These are phyloP conservation scores for Nemania sp. DNA, from an alignment of 2,329 filamentous ascomycete species.

Conservation along the genomic window DNA sequence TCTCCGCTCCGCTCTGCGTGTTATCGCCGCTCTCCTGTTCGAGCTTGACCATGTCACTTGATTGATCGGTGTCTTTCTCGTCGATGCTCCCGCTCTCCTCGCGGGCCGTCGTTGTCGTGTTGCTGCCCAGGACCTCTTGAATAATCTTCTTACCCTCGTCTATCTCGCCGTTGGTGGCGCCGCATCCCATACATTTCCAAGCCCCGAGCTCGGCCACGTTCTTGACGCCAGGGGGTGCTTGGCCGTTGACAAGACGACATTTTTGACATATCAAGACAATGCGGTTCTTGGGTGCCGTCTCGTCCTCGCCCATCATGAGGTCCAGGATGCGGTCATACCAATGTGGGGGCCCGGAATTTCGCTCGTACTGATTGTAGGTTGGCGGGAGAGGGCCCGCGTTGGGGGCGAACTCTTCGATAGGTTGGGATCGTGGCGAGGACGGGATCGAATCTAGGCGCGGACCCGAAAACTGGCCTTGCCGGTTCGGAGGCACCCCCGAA, in stretches of 20 bases:
- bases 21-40: constrained; percentile 31
- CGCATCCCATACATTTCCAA: constrained; percentile 90
- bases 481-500: constrained; percentile 39
- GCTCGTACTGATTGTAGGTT: constrained; percentile 43
- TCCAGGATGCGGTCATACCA: constrained; percentile 98
- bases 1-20: constrained; percentile 25
- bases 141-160: constrained; percentile 76
- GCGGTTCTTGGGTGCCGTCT: constrained; percentile 88
- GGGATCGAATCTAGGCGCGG: constrained; percentile 31
- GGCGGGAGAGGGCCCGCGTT: constrained; percentile 38
- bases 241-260: constrained; percentile 91
- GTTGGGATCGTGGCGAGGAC: constrained; percentile 34
- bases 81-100: constrained; percentile 27
- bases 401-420: constrained; percentile 34
- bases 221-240: constrained; percentile 85
- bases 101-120: constrained; percentile 16
- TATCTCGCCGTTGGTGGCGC: constrained; percentile 78
- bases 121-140: constrained; percentile 59
- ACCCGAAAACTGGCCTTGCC: constrained; percentile 24
- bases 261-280: constrained; percentile 81
- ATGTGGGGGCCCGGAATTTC: constrained; percentile 51
- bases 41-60: constrained; percentile 32
- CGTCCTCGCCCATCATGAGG: constrained; percentile 90
- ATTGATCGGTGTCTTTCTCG: constrained; percentile 31
- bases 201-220: constrained; percentile 77